Evolutionary conservation across 2,329 filamentous ascomycete genomes (phyloP).

Genomic region (Talaromyces sp.): DNA sequence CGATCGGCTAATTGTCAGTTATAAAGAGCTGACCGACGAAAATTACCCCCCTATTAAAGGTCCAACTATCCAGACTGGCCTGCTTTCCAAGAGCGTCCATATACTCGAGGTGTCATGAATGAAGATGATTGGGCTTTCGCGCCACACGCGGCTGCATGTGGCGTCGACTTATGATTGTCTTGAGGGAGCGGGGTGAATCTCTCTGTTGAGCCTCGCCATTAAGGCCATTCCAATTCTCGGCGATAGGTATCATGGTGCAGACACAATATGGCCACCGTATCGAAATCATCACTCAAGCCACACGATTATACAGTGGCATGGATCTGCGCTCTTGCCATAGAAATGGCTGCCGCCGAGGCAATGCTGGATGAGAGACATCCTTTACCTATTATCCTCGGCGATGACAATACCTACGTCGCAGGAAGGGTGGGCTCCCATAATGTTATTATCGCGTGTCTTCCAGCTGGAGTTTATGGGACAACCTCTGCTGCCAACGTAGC

Average conservation of each 20-base stretch:
- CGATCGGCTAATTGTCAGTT: neutral
- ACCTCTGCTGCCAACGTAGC: constrained; percentile 22
- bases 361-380: constrained; percentile 21
- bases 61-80: too few species aligned
- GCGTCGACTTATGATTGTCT: neutral
- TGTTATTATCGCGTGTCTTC: constrained; percentile 22
- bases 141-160: neutral
- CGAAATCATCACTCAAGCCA: neutral
- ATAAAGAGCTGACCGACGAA: neutral
- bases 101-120: neutral
- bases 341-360: constrained; percentile 17
- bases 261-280: neutral
- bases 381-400: neutral
- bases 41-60: too few species aligned
- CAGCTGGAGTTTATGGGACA: neutral
- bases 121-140: neutral
- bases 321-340: constrained; percentile 18
- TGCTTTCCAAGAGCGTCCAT: too few species aligned
- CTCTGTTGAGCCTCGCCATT: neutral
- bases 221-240: neutral
- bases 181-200: neutral
- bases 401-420: constrained; percentile 20
- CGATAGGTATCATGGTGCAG: neutral
- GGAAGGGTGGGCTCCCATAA: constrained; percentile 22
- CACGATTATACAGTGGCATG: constrained; percentile 16